These are phyloP conservation scores for Dactylellina drechsleri DNA, from an alignment of 2,329 filamentous ascomycete species.

Conservation along the genomic window DNA sequence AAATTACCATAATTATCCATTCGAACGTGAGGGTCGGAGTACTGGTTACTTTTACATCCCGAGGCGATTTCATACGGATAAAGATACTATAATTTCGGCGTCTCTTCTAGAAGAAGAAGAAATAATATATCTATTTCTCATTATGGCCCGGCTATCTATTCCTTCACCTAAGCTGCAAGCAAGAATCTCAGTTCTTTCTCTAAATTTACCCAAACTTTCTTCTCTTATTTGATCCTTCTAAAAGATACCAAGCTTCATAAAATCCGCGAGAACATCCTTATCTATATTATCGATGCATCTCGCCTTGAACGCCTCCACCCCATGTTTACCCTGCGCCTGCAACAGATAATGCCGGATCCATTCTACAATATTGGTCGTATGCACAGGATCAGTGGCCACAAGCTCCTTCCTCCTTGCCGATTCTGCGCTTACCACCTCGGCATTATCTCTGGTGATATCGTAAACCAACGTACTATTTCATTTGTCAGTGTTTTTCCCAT, in stretches of 20 bases:
- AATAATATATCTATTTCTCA: neutral
- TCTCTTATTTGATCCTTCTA: neutral
- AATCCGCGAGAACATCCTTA: constrained; percentile 74
- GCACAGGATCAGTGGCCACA: constrained; percentile 72
- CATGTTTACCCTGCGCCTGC: constrained; percentile 69
- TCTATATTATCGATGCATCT: constrained; percentile 80
- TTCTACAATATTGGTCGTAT: constrained; percentile 71
- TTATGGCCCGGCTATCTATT: neutral
- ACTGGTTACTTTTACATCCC: too few relatives aligned
- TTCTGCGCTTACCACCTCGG: constrained; percentile 50
- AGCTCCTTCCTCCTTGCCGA: constrained; percentile 60
- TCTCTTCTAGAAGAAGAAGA: neutral
- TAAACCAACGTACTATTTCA: constrained; percentile 54
- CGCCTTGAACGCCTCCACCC: constrained; percentile 74
- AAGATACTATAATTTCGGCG: too few relatives aligned
- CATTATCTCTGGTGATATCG: constrained; percentile 50
- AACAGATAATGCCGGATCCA: constrained; percentile 74
- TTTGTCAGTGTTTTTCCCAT: constrained; percentile 1
- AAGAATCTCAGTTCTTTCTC: too few relatives aligned
- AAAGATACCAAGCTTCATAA: constrained; percentile 62
- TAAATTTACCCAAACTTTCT: too few relatives aligned
- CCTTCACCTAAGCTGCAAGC: neutral
- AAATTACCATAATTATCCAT: neutral
- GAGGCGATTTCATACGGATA: too few relatives aligned
- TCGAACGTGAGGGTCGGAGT: too few relatives aligned